Conservation (phyloP, 2,329 filamentous ascomycete species). For the Shiraia sp. region DNA sequence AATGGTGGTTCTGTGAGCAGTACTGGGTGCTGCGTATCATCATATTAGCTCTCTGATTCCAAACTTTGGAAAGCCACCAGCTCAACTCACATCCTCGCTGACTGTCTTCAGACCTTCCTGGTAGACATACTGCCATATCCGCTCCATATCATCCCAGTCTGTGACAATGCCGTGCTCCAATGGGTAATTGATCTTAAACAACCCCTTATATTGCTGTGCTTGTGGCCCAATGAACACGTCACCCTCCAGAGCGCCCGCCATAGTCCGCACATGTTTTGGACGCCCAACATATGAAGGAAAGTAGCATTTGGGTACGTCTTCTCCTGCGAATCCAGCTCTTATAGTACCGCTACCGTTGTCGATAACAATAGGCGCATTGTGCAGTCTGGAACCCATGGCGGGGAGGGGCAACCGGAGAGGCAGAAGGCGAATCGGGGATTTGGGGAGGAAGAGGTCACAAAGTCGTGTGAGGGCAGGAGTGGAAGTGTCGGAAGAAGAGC, state of each 20-base stretch:
- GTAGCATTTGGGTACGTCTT: constrained; percentile 93
- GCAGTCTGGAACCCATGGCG: constrained; percentile 70
- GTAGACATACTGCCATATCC: constrained; percentile 98
- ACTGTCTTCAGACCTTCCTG: constrained; percentile 93
- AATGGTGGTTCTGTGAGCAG: constrained; percentile 93
- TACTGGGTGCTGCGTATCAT: constrained; percentile 74
- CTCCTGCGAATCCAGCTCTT: constrained; percentile 92
- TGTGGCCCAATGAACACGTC: constrained; percentile 96
- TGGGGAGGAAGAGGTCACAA: neutral
- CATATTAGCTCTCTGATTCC: constrained; percentile 14
- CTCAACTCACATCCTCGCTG: constrained; percentile 79
- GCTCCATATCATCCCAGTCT: constrained; percentile 99
- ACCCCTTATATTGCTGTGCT: constrained; percentile 84
- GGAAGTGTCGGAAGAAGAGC: constrained; percentile 7
- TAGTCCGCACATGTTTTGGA: constrained; percentile 90
- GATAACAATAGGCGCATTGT: constrained; percentile 97
- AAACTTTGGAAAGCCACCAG: constrained; percentile 8
- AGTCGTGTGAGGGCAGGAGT: constrained; percentile 3
- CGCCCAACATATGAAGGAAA: constrained; percentile 97
- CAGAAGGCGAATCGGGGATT: neutral
- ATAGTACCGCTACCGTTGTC: constrained; percentile 99
- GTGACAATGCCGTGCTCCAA: constrained; percentile 98
- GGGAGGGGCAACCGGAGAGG: constrained; percentile 4
- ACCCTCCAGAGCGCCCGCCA: constrained; percentile 94
- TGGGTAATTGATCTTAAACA: constrained; percentile 94